Evolutionary conservation across 108 stramenopile species (phyloP), one percentile per base, ranked within the genome.

Genomic region (Cyclotella choctawhatcheeana): DNA sequence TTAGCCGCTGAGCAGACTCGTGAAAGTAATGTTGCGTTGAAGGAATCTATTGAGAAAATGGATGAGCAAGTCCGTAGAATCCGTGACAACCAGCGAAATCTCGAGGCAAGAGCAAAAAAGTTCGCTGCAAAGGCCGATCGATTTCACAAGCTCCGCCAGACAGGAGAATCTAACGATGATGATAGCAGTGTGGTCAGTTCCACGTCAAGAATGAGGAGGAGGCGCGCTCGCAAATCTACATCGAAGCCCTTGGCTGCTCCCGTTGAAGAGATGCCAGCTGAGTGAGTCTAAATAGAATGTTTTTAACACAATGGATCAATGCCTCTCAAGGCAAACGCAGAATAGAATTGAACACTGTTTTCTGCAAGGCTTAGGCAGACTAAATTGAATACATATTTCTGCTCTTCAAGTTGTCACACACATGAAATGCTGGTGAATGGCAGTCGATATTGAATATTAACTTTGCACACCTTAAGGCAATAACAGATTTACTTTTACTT

Each of bases 111-210:
- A 37, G 73, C 80, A 10, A 69, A 70, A 29, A 81, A 81, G 45
- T 74, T 81, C 37, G 80, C 80, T 29, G 80, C 80, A 0, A 69
- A 73, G 52, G 73, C 80, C 3, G 62, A 70, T 40, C 37, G 61
- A 44, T 74, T 81, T 44, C 73, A 81, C 54, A 68, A 81, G 40
- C 68, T 74, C 33, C 80, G 80, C 35, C 53, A 32, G 27, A 67
- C 45, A 37, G 68, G 67, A 20, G 63, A 26, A 8, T 31, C 55
- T 40, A 50, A 30, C 18, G 77, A 77, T 21, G 80, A 81, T 27
- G 80, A 74, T 27, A 53, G 64, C 40, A 74, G 69, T 45, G 73
- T 74, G 0, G 54, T 81, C 6, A 81, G 72, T 51, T 64, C 68
- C 5, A 45, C 54, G 24, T 71, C 77, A 12, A 37, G 51, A n/a